Base-by-base conservation (phyloP, 2,329 filamentous ascomycete genomes). In the Ophiostoma pallidulum region DNA sequence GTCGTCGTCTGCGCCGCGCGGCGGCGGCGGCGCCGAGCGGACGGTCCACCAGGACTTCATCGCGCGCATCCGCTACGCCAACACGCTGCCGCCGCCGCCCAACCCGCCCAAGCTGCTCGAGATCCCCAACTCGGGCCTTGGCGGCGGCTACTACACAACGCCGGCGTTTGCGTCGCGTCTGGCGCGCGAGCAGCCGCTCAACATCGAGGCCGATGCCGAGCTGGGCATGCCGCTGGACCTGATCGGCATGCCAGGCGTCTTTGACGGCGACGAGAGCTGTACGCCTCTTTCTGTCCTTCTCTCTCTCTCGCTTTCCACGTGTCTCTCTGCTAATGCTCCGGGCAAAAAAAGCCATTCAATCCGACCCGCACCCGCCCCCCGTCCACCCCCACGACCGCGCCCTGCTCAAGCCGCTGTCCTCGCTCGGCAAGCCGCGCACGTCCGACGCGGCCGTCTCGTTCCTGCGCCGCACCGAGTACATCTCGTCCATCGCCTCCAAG, bases 181-280 rank as follows among this genome's bases (percentile, higher is more conserved):
- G 57, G 88, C 86, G 16, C 77, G 91, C 60, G 89, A 95, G 60
- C 92, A 97, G 70, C 86, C 91, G 45, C 73, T 95, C 41, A 97
- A 96, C 62, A 92, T 98, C 52, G 92, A 98, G 67, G 89, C 89
- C 26, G 92, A 98, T 77, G 92, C 90, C 8, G 92, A 98, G 71
- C 77, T 97, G 57, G 92, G 92, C 49, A 97, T 98, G 92, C 89
- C 90, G 51, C 80, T 98, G 62, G 91, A 97, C 64, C 70, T 98
- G 57, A 85, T 97, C 49, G 92, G 92, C 59, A 87, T 97, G 70
- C 91, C 91, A 7, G 89, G 90, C 26, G 82, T 97, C 49, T 96
- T 97, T 60, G 83, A 97, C 59, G 91, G 90, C 50, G 89, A 97
- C 64, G 91, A 97, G 71, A 84, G 84, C 68, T 88, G 90, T 96